phyloP scores from a whole-genome alignment of 2,329 filamentous ascomycete species.

The Fusarium armeniacum region DNA sequence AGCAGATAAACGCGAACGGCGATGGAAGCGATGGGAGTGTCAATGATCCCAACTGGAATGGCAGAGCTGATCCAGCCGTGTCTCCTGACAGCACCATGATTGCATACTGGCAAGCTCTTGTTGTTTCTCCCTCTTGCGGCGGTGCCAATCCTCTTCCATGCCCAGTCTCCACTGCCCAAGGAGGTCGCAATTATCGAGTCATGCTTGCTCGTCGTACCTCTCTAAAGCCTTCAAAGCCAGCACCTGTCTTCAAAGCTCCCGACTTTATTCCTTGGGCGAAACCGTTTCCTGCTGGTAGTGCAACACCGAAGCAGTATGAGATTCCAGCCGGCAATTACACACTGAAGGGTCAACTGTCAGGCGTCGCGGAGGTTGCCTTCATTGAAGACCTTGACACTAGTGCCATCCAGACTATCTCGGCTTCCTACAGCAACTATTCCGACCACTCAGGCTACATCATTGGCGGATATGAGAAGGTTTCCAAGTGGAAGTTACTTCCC shows the following conservation, averaged over 20 bases:
- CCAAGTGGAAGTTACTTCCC: constrained; percentile 9
- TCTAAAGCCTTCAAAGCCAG: constrained; percentile 49
- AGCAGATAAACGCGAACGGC: constrained; percentile 58
- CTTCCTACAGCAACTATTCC: constrained; percentile 1
- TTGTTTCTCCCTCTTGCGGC: constrained; percentile 57
- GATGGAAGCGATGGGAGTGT: constrained; percentile 53
- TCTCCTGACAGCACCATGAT: constrained; percentile 59
- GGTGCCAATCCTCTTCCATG: constrained; percentile 60
- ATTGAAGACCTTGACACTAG: neutral
- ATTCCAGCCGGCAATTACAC: constrained; percentile 5
- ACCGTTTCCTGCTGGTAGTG: constrained; percentile 1
- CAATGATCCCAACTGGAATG: constrained; percentile 65
- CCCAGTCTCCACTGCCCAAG: constrained; percentile 57
- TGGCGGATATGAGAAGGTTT: constrained; percentile 34
- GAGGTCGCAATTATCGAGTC: constrained; percentile 57
- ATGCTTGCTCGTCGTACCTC: constrained; percentile 58
- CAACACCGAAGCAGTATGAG: neutral
- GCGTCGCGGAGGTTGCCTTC: constrained; percentile 2
- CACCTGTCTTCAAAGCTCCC: constrained; percentile 15
- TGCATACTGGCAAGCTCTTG: constrained; percentile 57
- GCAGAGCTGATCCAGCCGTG: constrained; percentile 59
- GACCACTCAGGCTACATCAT: neutral
- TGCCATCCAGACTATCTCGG: neutral
- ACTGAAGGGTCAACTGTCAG: constrained; percentile 1
- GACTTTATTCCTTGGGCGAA: constrained; percentile 9